Conservation (phyloP, 768 basidiomycete species). For the Trametes cinnabarina region DNA sequence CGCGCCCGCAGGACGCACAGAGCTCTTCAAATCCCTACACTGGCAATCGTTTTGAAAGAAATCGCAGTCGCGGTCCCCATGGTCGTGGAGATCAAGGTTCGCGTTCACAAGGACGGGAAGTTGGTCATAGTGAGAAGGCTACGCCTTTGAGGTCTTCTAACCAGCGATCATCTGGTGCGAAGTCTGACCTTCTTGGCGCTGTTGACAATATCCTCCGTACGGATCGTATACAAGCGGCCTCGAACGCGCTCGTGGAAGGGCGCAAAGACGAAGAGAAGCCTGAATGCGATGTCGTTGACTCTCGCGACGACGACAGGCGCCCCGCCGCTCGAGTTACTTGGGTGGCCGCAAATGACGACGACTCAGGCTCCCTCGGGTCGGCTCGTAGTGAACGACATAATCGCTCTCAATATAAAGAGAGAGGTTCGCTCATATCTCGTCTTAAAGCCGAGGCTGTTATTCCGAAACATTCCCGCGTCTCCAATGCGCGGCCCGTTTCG, state of each 20-base stretch:
- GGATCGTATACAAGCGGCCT: constrained; percentile 6
- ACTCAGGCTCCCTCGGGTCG: background rate
- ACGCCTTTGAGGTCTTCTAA: background rate
- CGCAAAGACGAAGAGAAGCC: background rate
- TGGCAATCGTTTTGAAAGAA: too few species aligned
- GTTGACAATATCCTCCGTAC: constrained; percentile 4
- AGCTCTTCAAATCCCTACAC: too few species aligned
- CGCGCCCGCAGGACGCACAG: too few species aligned
- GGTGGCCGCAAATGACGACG: background rate
- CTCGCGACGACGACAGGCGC: background rate
- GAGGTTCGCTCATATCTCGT: constrained; percentile 23
- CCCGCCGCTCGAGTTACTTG: background rate
- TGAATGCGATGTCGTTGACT: background rate
- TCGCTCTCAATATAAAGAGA: constrained; percentile 20
- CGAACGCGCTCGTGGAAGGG: constrained; percentile 1
- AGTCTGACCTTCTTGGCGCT: background rate
- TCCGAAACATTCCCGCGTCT: constrained; percentile 13
- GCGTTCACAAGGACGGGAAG: too few species aligned
- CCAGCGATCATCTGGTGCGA: background rate
- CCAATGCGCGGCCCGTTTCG: background rate
- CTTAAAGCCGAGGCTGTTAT: constrained; percentile 16
- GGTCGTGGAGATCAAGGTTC: too few species aligned
- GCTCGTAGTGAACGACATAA: background rate
- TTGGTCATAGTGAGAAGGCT: too few species aligned
- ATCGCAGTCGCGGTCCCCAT: too few species aligned